Evolutionary conservation across 495 filamentous ascomycete genomes (phyloP).

Genomic region (Sabuloglossum arenarium): DNA sequence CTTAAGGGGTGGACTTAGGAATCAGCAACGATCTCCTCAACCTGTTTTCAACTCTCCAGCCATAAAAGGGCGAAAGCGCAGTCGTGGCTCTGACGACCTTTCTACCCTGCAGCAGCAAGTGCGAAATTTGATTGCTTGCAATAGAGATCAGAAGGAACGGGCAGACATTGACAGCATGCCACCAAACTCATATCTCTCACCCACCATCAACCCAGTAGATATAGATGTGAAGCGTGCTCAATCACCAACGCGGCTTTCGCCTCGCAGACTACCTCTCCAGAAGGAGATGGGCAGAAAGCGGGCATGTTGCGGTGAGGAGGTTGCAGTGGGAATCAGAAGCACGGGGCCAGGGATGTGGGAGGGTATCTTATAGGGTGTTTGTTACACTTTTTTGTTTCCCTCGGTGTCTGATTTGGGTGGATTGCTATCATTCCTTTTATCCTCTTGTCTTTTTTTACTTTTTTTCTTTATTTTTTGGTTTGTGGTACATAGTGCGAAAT

Average conservation of each 20-base stretch:
- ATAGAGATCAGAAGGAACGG: slow-evolving; percentile 3
- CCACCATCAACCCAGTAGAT: not conserved
- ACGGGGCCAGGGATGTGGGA: slow-evolving; percentile 40
- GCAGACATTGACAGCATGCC: not conserved
- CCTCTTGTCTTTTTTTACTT: no score
- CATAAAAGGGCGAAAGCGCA: slow-evolving; percentile 19
- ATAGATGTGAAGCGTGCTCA: not conserved
- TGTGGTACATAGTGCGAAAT: no score
- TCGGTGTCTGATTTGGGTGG: not conserved
- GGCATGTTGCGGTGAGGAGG: slow-evolving; percentile 34
- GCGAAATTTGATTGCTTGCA: slow-evolving; percentile 4
- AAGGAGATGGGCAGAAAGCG: slow-evolving; percentile 30
- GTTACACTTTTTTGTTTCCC: not conserved
- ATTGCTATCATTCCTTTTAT: not conserved
- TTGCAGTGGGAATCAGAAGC: slow-evolving; percentile 19
- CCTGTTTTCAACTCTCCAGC: slow-evolving; percentile 27
- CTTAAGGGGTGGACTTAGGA: not conserved
- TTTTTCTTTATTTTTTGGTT: no score
- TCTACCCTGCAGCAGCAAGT: slow-evolving; percentile 20
- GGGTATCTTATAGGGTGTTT: slow-evolving; percentile 21
- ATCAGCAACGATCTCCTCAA: slow-evolving; percentile 23
- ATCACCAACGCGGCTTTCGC: not conserved
- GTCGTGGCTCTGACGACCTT: slow-evolving; percentile 16
- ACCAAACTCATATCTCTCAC: not conserved
- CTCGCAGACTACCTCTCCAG: not conserved